These are phyloP conservation scores for Eimeria acervulina DNA, from an alignment of 169 alveolate species.

Conservation along the genomic window DNA sequence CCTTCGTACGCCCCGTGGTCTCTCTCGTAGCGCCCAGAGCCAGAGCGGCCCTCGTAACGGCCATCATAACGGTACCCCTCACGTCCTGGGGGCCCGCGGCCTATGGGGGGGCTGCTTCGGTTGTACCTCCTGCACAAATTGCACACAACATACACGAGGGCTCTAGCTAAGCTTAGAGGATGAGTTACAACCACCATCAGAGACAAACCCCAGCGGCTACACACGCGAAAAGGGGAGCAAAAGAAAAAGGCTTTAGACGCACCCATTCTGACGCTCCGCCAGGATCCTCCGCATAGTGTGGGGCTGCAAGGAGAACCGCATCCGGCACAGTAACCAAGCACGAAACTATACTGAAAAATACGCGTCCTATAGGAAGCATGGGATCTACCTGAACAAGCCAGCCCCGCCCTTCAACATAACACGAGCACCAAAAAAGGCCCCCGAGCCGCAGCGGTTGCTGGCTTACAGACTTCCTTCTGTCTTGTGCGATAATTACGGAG, in stretches of 20 bases:
- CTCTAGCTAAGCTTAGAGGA: not conserved
- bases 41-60: conserved; percentile 52
- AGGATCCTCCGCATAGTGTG: conserved; percentile 70
- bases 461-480: conserved; percentile 92
- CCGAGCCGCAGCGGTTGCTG: not conserved
- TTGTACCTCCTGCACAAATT: conserved; percentile 43
- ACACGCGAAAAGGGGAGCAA: not conserved
- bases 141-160: not conserved
- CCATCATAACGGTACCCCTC: conserved; percentile 25
- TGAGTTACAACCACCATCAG: not conserved
- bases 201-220: not conserved
- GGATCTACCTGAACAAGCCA: not conserved
- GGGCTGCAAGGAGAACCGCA: conserved; percentile 50
- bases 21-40: conserved; percentile 47
- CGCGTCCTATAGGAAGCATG: not conserved
- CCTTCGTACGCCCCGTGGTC: conserved; percentile 50
- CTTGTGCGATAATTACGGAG: conserved; percentile 94
- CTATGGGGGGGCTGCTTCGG: conserved; percentile 13
- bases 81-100: conserved; percentile 65
- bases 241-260: not conserved
- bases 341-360: not conserved
- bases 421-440: not conserved
- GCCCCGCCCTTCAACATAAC: not conserved
- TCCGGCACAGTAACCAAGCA: not conserved
- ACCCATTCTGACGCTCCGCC: conserved; percentile 78